Base-by-base conservation (phyloP, 208 protist genomes). In the Angomonas desouzai region DNA sequence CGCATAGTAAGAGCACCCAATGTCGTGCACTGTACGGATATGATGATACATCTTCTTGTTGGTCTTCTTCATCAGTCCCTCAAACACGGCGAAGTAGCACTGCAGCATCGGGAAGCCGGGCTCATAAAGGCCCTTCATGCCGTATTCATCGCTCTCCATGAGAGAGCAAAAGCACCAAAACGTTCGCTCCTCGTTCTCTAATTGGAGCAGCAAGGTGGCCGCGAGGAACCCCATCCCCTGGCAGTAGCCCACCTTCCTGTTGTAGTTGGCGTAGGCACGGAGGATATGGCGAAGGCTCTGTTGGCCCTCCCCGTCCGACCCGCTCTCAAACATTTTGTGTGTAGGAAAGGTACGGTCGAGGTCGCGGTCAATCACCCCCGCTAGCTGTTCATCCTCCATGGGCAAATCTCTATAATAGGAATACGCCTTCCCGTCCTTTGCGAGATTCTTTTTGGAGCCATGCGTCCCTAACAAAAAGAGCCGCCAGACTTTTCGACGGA, bases 161-260 rank as follows among this genome's bases (percentile, higher is more conserved):
- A 97, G 51, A 2, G 81, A 75, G 13, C 79, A 75, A 59, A 97
- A 89, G 16, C 76, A 75, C 83, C 89, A 95, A 59, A 97, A 97
- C 9, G 81, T 75, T 34, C 75, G 66, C 61, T 95, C 82, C 75
- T 97, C 93, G 45, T 79, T 62, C 51, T 82, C 70, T n/a, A 96
- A 64, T 49, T 91, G 73, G 10, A 96, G 48, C 20, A 95, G 72
- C 9, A 95, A 71, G 18, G 91, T 94, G 0, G 82, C 85, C 3
- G 79, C 89, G 34, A 97, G 63, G 65, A 96, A 97, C 33, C 72
- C 86, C 90, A 97, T 96, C 29, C 93, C 93, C 53, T 97, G 93
- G 45, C 83, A 87, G 72, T 97, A 97, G 23, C 89, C 89, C 6
- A 95, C 80, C 11, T 36, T 28, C 0, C 69, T 49, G 67, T 97